Evolutionary conservation across 1,284 basidiomycete genomes (phyloP).

Genomic region (Pseudomicrostroma phylloplanum): DNA sequence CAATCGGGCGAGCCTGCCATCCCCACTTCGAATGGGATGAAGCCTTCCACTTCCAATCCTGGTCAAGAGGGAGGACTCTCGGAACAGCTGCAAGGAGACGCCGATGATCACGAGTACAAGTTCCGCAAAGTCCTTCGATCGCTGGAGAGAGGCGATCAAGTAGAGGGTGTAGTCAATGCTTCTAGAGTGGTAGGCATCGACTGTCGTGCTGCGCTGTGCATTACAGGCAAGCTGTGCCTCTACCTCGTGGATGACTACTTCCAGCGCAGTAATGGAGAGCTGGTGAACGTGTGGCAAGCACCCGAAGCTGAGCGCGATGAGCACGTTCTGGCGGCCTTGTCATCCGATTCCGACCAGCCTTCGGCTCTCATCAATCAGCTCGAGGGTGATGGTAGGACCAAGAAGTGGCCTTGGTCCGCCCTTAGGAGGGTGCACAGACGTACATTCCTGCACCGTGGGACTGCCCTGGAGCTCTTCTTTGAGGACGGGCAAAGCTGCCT

Average conservation of each 20-base stretch:
- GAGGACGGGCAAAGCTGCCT: slow-evolving; percentile 48
- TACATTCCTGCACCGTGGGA: slow-evolving; percentile 42
- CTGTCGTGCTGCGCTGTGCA: slow-evolving; percentile 71
- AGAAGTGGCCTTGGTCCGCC: slow-evolving; percentile 36
- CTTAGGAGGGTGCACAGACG: slow-evolving; percentile 24
- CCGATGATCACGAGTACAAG: slow-evolving; percentile 58
- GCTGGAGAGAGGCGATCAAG: slow-evolving; percentile 79
- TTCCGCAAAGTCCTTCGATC: slow-evolving; percentile 56
- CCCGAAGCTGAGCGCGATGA: slow-evolving; percentile 61
- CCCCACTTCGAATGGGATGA: neutral
- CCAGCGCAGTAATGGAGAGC: slow-evolving; percentile 75
- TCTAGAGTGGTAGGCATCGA: slow-evolving; percentile 41
- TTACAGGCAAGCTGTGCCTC: slow-evolving; percentile 73
- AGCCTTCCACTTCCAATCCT: neutral
- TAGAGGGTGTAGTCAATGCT: slow-evolving; percentile 67
- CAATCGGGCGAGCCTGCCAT: neutral
- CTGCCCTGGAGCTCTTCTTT: slow-evolving; percentile 49
- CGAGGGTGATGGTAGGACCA: slow-evolving; percentile 26
- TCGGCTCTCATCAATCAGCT: slow-evolving; percentile 51
- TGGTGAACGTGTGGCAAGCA: slow-evolving; percentile 80
- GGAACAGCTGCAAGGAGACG: slow-evolving; percentile 9
- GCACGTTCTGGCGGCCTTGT: slow-evolving; percentile 64
- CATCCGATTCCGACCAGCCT: slow-evolving; percentile 48
- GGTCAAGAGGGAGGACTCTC: slow-evolving; percentile 8
- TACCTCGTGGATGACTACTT: slow-evolving; percentile 92